These are phyloP conservation scores for Neofusicoccum cordaticola DNA, from an alignment of 2,329 filamentous ascomycete species.

Conservation along the genomic window DNA sequence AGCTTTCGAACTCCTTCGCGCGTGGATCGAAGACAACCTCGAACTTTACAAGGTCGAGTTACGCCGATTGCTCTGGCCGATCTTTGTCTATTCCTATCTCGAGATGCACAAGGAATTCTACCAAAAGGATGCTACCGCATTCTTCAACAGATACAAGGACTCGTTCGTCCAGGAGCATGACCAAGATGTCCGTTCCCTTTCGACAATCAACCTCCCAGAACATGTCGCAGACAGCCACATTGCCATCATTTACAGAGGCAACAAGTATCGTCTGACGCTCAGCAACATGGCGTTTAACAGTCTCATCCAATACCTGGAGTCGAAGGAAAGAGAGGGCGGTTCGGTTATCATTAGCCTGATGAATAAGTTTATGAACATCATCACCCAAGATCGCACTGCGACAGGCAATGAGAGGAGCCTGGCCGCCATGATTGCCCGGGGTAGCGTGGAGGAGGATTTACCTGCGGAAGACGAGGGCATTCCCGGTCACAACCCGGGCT, in stretches of 20 bases:
- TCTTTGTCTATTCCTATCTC: conserved; percentile 91
- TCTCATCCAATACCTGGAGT: conserved; percentile 83
- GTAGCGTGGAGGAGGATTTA: conserved; percentile 55
- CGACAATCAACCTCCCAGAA: conserved; percentile 69
- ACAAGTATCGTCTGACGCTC: conserved; percentile 87
- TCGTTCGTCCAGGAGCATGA: conserved; percentile 73
- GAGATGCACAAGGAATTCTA: conserved; percentile 73
- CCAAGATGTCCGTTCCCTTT: conserved; percentile 76
- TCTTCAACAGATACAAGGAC: conserved; percentile 67
- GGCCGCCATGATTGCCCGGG: conserved; percentile 56
- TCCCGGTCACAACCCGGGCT: conserved; percentile 64
- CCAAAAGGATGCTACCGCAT: conserved; percentile 67
- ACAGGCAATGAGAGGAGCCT: conserved; percentile 59
- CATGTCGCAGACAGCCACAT: conserved; percentile 74
- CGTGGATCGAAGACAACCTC: conserved; percentile 87
- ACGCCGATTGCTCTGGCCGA: conserved; percentile 81
- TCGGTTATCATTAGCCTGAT: conserved; percentile 74
- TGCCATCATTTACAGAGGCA: conserved; percentile 77
- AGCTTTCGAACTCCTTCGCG: conserved; percentile 68
- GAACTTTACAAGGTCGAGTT: conserved; percentile 96
- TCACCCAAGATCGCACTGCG: conserved; percentile 56
- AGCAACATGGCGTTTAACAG: conserved; percentile 80
- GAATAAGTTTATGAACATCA: conserved; percentile 57
- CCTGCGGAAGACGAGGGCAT: conserved; percentile 68
- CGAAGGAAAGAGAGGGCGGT: conserved; percentile 78